Base-by-base conservation (phyloP, 2,329 filamentous ascomycete genomes). In the Byssochlamys sp. region DNA sequence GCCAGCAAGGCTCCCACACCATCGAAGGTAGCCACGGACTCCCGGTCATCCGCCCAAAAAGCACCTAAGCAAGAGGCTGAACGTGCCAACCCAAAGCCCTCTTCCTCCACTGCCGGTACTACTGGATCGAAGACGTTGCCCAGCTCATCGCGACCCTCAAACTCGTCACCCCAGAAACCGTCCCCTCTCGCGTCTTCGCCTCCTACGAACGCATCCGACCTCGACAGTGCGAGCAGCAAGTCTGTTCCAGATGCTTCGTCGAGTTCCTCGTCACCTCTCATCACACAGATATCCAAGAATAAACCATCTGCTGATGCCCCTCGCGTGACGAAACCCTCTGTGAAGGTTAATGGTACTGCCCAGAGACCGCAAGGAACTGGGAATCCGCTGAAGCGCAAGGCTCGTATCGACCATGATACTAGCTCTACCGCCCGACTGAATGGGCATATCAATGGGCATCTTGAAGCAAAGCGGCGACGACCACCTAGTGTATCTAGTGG, bases 131-230 rank as follows among this genome's bases (percentile, higher is more conserved):
- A 75, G 58, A 66, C 71, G 49, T 66, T 69, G 14, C 61, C 69
- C 25, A 64, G 68, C 70, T 75, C 67, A 57, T 75, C 68, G 57
- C 75, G 66, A 61, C 68, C 64, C 67, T 68, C 66, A 54, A 71
- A 63, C 54, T 74, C 75, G 59, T 83, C 81, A 49, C 81, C 83
- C 1, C 81, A 79, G 65, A 85, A 85, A 55, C 82, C 82, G 2
- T 85, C 84, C 14, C 83, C 82, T 11, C 77, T 85, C 10, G 82
- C 80, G 9, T 82, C 81, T 5, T 84, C 83, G 2, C 81, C 82
- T 25, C 82, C 83, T 4, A 78, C 83, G 59, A 84, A 83, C 66
- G 80, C 80, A 28, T 84, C 82, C 24, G 81, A 85, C 65, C 73
- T 81, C 57, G 74, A 81, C 60, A 73, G 78, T 65, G 72, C 73